phyloP scores from a whole-genome alignment of 2,329 filamentous ascomycete genomes.

The Diaporthe sp. region DNA sequence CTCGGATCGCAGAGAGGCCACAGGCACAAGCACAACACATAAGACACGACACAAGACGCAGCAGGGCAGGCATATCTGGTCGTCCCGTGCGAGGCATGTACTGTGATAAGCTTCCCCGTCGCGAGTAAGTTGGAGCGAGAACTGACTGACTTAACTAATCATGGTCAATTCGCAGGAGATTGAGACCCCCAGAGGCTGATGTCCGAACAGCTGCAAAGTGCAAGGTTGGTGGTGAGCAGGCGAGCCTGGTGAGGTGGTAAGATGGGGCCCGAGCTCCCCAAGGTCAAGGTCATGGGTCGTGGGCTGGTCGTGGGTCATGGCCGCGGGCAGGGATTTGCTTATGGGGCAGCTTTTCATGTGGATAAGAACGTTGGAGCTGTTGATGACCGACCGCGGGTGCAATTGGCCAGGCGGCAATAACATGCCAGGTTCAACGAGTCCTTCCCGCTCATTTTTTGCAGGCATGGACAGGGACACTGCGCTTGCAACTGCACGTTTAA shows the following conservation, averaged over 20 bases:
- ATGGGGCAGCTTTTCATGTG: constrained; percentile 11
- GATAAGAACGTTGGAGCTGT: not conserved
- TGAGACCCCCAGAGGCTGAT: not conserved
- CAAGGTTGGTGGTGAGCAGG: constrained; percentile 5
- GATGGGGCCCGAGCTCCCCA: constrained; percentile 29
- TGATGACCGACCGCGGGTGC: not conserved
- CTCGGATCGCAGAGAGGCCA: constrained; percentile 26
- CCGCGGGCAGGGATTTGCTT: constrained; percentile 1
- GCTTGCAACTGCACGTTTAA: constrained; percentile 36
- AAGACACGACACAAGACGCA: not conserved
- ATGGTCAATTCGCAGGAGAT: constrained; percentile 11
- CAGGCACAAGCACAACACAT: not conserved
- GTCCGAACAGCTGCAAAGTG: constrained; percentile 4
- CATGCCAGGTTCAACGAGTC: constrained; percentile 10
- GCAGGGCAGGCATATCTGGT: not conserved
- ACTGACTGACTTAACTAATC: not conserved
- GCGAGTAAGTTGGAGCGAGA: constrained; percentile 30
- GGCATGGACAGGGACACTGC: constrained; percentile 24
- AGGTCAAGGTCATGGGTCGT: not conserved
- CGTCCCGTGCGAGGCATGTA: not conserved
- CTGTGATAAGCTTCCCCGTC: not conserved
- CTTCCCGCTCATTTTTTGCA: constrained; percentile 3
- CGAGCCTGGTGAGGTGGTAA: constrained; percentile 16
- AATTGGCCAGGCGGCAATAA: constrained; percentile 16
- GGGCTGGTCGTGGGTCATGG: constrained; percentile 15